Evolutionary conservation across 306 rosid species (phyloP), one percentile per base, ranked within the genome.

Genomic region (Fagus crenata): DNA sequence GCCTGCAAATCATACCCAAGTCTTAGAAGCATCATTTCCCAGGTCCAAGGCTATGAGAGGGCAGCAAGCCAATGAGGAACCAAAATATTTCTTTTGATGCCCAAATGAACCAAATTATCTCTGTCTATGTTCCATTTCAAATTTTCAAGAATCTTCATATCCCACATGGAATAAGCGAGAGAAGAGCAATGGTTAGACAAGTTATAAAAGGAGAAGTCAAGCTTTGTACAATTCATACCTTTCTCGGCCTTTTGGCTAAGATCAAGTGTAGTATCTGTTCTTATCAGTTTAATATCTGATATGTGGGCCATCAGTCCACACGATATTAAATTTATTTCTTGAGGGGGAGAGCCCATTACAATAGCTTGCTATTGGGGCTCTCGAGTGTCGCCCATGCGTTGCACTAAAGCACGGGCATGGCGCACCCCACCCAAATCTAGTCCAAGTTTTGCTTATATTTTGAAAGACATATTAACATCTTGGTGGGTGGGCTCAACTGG

Each of bases 401-500:
- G 65, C 65, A 58, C 37, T 58, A 58, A 4, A 1, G 15, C 15
- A 58, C 0, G 36, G 65, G 65, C 65, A 4, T 9, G 65, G 65
- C 64, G 36, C 6, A 58, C 15, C 65, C 65, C 15, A 18, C 1
- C 65, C 37, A 28, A 58, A n/a, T 28, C 37, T 7, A 59, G 65
- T 0, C 9, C 2, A 2, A 31, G 28, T 22, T 22, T 22, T 22
- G 28, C 28, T 22, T 22, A 0, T 22, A 22, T 22, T 22, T 22
- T 22, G 28, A 22, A 22, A 22, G 28, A 22, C 28, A 93, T 55
- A 71, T 91, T 54, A 93, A 87, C 60, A 71, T 96, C 55, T 73
- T 96, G 74, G 92, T 93, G 8, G 97, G 28, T 91, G 78, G 98
- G 99, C 58, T 90, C 97, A 67, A 92, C 99, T 81, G 99, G 99